A percentile compares a stretch with the other conserved stretches of the same genome.
These are phyloP conservation scores for Monilinia fructigena DNA, from an alignment of 2,329 filamentous ascomycete species.

Conservation along the genomic window DNA sequence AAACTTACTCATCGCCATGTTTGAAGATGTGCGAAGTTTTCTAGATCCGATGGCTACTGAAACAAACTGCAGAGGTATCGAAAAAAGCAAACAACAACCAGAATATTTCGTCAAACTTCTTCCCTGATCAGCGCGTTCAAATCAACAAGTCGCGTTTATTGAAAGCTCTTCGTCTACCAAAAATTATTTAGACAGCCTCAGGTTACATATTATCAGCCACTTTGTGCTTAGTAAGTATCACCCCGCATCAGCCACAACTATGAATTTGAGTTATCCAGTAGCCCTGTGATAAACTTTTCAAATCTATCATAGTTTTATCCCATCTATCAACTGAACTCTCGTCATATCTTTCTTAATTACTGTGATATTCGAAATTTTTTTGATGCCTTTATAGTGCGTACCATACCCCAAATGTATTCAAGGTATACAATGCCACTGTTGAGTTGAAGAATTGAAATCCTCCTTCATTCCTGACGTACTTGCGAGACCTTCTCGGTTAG, in stretches of 20 bases:
- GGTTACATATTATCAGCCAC: background rate
- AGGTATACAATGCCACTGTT: no score
- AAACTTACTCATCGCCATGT: conserved; percentile 60
- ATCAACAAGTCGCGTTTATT: conserved; percentile 29
- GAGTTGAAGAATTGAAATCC: background rate
- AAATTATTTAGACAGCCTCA: conserved; percentile 24
- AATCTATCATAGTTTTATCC: no score
- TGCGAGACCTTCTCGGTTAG: no score
- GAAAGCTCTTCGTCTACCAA: conserved; percentile 28
- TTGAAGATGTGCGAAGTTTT: conserved; percentile 37
- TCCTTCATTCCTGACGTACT: background rate
- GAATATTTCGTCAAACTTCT: conserved; percentile 19
- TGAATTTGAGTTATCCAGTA: no score
- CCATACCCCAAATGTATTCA: no score
- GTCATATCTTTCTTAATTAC: no score
- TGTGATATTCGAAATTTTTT: no score
- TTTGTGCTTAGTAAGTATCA: background rate
- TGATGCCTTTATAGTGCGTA: no score
- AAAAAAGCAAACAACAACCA: conserved; percentile 5
- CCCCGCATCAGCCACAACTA: conserved; percentile 3
- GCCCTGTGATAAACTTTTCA: no score
- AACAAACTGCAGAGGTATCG: conserved; percentile 16
- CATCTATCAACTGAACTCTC: no score
- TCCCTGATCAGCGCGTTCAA: conserved; percentile 30
- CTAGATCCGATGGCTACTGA: conserved; percentile 22